Conservation (phyloP, 2,329 filamentous ascomycete species). For the Dothideomycetidae sp. region DNA sequence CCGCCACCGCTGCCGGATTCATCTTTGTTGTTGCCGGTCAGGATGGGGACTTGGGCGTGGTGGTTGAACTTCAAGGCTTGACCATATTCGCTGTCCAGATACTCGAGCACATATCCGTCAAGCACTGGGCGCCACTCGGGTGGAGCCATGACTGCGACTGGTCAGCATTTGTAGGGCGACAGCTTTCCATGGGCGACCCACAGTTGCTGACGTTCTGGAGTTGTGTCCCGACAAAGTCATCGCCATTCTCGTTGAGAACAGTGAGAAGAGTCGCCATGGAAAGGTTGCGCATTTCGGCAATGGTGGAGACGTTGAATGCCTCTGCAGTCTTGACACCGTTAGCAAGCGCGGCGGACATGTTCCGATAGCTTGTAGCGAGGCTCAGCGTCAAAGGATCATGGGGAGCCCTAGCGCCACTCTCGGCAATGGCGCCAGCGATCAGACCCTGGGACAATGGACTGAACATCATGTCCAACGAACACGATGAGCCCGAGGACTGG, state of each 20-base stretch:
- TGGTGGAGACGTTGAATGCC: constrained; percentile 3
- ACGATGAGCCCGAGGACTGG: constrained; percentile 26
- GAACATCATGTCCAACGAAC: no score
- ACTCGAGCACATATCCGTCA: no score
- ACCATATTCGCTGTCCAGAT: no score
- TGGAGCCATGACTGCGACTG: no score
- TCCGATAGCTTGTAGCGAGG: constrained; percentile 1
- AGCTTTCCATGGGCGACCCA: no score
- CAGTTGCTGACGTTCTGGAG: no score
- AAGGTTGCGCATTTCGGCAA: constrained; percentile 8
- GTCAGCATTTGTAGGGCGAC: no score
- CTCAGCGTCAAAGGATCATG: constrained; percentile 14
- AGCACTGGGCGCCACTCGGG: no score
- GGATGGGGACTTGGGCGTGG: constrained; percentile 21
- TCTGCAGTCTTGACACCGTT: constrained; percentile 4
- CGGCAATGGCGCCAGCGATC: constrained; percentile 17
- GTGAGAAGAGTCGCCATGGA: no score
- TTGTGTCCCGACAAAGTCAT: no score
- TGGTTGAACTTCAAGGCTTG: no score
- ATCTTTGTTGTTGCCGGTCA: constrained; percentile 22
- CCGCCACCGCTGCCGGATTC: constrained; percentile 18
- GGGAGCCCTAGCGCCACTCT: constrained; percentile 19
- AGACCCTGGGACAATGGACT: constrained; percentile 17
- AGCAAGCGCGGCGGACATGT: background rate
- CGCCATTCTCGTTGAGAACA: no score